Percentiles rank a stretch among this genome's conserved stretches.
Conservation (phyloP, 2,329 filamentous ascomycete genomes). For the Cladorrhinum sp. region DNA sequence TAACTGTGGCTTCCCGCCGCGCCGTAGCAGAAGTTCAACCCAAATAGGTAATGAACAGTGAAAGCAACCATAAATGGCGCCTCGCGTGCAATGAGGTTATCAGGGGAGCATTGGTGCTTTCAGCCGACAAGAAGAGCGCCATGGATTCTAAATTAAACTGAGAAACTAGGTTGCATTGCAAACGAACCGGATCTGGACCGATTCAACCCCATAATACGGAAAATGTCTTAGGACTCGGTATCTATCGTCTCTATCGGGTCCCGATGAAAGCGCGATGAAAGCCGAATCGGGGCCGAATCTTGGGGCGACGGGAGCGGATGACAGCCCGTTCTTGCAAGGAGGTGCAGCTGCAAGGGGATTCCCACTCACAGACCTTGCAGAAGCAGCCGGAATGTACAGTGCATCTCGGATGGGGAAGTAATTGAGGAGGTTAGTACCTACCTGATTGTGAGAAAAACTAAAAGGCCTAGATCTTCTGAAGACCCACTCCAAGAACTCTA, state of each 20-base stretch:
- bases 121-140: not conserved
- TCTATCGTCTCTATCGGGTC: not conserved
- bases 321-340: not conserved
- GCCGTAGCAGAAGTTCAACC: too few species aligned
- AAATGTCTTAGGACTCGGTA: not conserved
- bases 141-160: not conserved
- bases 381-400: not conserved
- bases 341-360: not conserved
- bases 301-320: not conserved
- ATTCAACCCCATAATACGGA: not conserved
- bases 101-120: not conserved
- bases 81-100: not conserved
- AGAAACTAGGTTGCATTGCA: not conserved
- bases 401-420: too few species aligned
- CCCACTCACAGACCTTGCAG: too few species aligned
- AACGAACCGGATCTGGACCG: not conserved
- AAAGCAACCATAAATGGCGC: not conserved
- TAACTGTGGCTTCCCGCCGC: not conserved
- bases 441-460: too few species aligned
- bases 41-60: not conserved
- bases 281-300: not conserved
- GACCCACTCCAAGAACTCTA: too few species aligned
- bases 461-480: too few species aligned
- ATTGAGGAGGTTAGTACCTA: too few species aligned
- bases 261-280: not conserved